phyloP scores from a whole-genome alignment of 805 yeast species.

The Ogataea chonburiensis region DNA sequence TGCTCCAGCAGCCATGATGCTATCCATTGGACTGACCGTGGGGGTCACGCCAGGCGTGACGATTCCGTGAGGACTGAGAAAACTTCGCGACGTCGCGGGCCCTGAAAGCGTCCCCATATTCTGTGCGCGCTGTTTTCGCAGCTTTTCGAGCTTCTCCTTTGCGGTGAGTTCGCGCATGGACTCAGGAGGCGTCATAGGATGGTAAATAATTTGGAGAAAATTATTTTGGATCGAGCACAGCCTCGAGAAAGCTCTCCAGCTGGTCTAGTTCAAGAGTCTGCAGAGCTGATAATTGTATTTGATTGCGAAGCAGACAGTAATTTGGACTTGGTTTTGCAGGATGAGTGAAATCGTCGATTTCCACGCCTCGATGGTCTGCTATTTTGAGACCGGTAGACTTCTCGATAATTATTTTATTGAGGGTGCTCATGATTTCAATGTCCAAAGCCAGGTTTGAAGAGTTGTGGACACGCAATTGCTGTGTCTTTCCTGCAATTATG shows the following conservation, averaged over 20 bases:
- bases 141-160: conserved; percentile 9
- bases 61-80: conserved; percentile 17
- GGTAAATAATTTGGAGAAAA: conserved; percentile 1
- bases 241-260: conserved; percentile 3
- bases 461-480: conserved; percentile 31
- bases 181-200: conserved; percentile 7
- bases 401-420: conserved; percentile 29
- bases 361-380: conserved; percentile 8
- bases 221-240: conserved; percentile 11
- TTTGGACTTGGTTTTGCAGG: conserved; percentile 26
- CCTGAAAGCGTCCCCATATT: conserved; percentile 5
- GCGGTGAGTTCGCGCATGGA: conserved; percentile 3
- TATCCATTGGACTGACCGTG: conserved; percentile 6
- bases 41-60: conserved; percentile 2
- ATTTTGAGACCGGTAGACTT: conserved; percentile 20
- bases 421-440: conserved; percentile 13
- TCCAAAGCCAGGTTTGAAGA: conserved; percentile 11
- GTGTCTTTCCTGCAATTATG: conserved; percentile 20
- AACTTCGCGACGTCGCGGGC: conserved; percentile 10
- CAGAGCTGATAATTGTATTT: neutral
- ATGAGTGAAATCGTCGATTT: conserved; percentile 32
- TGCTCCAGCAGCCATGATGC: conserved; percentile 3
- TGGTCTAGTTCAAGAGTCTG: neutral
- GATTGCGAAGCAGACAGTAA: conserved; percentile 4
- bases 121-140: conserved; percentile 13